These are phyloP conservation scores for Phytophthora pisi DNA, from an alignment of 352 stramenopile genomes.

Conservation along the genomic window DNA sequence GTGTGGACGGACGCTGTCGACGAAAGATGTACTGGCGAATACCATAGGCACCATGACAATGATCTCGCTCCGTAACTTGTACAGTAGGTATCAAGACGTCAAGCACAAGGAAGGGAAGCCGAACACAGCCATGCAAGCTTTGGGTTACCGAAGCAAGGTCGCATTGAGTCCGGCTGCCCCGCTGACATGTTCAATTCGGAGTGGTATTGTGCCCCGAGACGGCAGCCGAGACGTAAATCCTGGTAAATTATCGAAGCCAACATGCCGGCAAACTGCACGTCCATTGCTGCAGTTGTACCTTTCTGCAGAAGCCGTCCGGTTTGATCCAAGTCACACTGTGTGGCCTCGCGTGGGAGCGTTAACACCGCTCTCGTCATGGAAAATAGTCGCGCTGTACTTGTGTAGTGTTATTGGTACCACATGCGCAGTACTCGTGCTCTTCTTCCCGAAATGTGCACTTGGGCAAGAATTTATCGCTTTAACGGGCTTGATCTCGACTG, in stretches of 20 bases:
- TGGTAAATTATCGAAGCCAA: not conserved
- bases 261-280: not conserved
- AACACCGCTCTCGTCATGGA: not conserved
- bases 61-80: not conserved
- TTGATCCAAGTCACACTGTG: not conserved
- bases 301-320: not conserved
- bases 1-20: not conserved
- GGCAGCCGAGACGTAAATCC: not conserved
- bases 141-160: not conserved
- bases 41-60: not conserved
- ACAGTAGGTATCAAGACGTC: not conserved
- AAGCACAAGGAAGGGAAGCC: not conserved
- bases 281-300: not conserved
- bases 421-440: not conserved
- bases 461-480: not conserved
- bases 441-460: not conserved
- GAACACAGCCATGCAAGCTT: too few species aligned
- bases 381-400: not conserved
- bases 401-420: not conserved
- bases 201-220: not conserved
- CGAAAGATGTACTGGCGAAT: conserved; percentile 18
- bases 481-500: not conserved
- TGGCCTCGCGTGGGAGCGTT: not conserved
- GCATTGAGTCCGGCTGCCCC: not conserved
- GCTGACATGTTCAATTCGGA: not conserved